Percentiles rank a stretch among this genome's conserved stretches.
phyloP scores from a whole-genome alignment of 352 stramenopile genomes.

The Phytophthora sansomeana region DNA sequence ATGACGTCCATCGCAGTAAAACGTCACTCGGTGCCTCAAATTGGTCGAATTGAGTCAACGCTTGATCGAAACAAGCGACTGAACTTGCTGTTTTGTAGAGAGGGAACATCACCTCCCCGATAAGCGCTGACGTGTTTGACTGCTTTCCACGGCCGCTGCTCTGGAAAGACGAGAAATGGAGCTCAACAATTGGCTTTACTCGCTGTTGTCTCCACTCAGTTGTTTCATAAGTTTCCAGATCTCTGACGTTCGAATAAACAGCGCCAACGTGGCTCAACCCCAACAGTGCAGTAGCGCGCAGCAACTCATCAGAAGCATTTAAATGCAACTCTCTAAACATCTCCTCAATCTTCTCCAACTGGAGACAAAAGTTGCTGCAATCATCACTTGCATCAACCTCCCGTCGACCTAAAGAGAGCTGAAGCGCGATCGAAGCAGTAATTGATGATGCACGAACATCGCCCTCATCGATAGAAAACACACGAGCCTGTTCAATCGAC shows the following conservation, averaged over 20 bases:
- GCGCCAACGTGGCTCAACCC: conserved; percentile 38
- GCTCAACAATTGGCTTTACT: conserved; percentile 37
- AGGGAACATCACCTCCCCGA: conserved; percentile 34
- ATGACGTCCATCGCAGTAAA: conserved; percentile 43
- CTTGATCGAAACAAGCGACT: conserved; percentile 6
- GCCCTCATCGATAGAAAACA: conserved; percentile 37
- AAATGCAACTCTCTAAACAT: conserved; percentile 32
- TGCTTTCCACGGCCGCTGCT: conserved; percentile 10
- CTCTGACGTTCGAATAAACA: conserved; percentile 33
- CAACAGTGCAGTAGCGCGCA: conserved; percentile 32
- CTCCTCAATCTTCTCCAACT: conserved; percentile 34
- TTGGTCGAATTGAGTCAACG: conserved; percentile 9
- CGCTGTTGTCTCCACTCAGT: conserved; percentile 35
- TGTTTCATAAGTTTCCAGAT: conserved; percentile 28
- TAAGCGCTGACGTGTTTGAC: conserved; percentile 2
- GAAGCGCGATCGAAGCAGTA: conserved; percentile 39
- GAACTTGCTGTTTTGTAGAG: not conserved
- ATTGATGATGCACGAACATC: conserved; percentile 28
- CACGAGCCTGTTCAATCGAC: conserved; percentile 47
- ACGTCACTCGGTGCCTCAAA: conserved; percentile 1
- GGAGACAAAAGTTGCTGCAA: conserved; percentile 18
- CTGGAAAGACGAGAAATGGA: conserved; percentile 25
- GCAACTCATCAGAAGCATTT: conserved; percentile 22
- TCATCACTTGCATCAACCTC: conserved; percentile 33
- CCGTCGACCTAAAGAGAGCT: conserved; percentile 44